Percentiles rank a stretch among this genome's conserved stretches.
phyloP scores from a whole-genome alignment of 371 early-diverging fungal genomes.

The Mucor sp. region DNA sequence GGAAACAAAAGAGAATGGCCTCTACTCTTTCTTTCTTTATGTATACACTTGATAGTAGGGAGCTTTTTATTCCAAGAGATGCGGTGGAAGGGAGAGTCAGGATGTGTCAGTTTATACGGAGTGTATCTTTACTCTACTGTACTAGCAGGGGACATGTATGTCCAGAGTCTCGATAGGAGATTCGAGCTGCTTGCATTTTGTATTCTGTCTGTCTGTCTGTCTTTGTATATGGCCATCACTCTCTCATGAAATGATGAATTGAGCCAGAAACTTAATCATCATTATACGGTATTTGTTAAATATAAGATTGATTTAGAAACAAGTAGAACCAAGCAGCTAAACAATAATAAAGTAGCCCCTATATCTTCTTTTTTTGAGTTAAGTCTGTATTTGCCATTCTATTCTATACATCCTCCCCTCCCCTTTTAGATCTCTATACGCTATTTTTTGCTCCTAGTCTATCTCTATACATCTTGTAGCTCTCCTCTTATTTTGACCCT shows the following conservation, averaged over 20 bases:
- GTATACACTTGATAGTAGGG: neutral
- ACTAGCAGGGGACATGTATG: neutral
- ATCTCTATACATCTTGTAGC: neutral
- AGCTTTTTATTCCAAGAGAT: constrained; percentile 1
- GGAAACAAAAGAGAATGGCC: neutral
- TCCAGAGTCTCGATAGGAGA: neutral
- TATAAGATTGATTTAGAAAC: neutral
- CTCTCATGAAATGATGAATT: neutral
- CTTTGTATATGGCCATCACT: too few relatives aligned
- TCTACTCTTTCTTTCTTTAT: neutral
- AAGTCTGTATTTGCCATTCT: neutral
- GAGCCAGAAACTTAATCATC: neutral
- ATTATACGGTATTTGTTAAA: neutral
- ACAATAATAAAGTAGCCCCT: constrained; percentile 2
- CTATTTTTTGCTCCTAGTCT: neutral
- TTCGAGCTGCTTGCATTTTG: neutral
- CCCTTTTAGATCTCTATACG: neutral
- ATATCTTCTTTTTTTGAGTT: neutral
- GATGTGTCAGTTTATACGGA: constrained; percentile 1
- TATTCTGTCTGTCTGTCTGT: neutral
- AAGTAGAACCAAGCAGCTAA: neutral
- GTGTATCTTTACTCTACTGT: constrained; percentile 1
- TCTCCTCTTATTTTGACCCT: constrained; percentile 6
- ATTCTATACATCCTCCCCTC: neutral
- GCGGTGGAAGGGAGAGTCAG: neutral